Percentiles rank a stretch among this genome's conserved stretches.
phyloP scores from a whole-genome alignment of 2,329 filamentous ascomycete species.

The Paecilomyces dactylethromorphus region DNA sequence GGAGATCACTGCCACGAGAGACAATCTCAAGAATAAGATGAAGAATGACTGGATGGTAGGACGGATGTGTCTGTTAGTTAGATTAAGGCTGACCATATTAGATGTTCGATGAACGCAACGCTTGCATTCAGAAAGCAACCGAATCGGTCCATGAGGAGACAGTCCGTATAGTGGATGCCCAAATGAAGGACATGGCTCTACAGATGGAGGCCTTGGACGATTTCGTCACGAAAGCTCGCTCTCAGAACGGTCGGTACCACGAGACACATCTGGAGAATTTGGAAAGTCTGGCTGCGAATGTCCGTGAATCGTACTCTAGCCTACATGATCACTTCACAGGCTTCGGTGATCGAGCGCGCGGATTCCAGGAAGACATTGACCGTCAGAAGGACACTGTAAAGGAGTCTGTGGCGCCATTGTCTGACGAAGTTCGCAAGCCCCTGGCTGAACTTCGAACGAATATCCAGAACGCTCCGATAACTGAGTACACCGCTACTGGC shows the following conservation, averaged over 20 bases:
- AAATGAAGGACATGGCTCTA: conserved; percentile 77
- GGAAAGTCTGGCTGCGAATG: conserved; percentile 57
- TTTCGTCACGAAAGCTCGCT: conserved; percentile 75
- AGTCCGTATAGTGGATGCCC: conserved; percentile 79
- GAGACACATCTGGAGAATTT: conserved; percentile 62
- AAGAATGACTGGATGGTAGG: conserved; percentile 79
- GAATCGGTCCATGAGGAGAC: conserved; percentile 87
- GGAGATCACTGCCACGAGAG: conserved; percentile 65
- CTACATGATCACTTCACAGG: conserved; percentile 65
- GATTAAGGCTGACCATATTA: conserved; percentile 29
- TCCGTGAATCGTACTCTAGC: conserved; percentile 65
- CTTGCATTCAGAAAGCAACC: conserved; percentile 75
- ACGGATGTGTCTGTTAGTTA: conserved; percentile 6
- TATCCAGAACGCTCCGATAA: conserved; percentile 58
- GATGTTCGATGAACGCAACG: conserved; percentile 70
- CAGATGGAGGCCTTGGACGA: conserved; percentile 88
- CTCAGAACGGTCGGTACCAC: conserved; percentile 74
- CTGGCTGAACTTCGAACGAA: conserved; percentile 64
- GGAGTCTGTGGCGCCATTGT: conserved; percentile 56
- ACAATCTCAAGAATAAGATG: conserved; percentile 72
- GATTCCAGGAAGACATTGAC: conserved; percentile 63
- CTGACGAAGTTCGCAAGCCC: conserved; percentile 56
- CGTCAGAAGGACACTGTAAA: conserved; percentile 53
- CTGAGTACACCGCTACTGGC: conserved; percentile 80
- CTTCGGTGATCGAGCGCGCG: conserved; percentile 61